Conservation (phyloP, 2,329 filamentous ascomycete genomes). For the Arthroderma sp. region DNA sequence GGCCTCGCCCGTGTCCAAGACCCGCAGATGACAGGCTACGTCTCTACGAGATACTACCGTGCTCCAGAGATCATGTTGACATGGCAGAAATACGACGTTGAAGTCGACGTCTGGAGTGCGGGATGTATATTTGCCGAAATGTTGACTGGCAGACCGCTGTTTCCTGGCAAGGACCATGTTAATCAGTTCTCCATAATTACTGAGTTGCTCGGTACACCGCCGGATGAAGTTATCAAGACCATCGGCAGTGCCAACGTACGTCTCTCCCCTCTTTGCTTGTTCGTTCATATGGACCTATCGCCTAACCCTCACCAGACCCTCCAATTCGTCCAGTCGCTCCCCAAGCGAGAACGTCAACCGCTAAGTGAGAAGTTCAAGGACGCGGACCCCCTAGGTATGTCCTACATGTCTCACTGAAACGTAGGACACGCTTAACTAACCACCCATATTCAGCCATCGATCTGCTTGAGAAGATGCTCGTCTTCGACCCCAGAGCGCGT, state of each 20-base stretch:
- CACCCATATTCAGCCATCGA: conserved; percentile 56
- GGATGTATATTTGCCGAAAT: conserved; percentile 99
- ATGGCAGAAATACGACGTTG: conserved; percentile 99
- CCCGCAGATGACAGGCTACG: conserved; percentile 98
- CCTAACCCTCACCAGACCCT: conserved; percentile 52
- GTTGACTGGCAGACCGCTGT: conserved; percentile 84
- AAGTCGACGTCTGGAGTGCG: conserved; percentile 98
- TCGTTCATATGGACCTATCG: background rate
- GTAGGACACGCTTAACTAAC: background rate
- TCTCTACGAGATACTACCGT: conserved; percentile 96
- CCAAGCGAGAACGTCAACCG: conserved; percentile 83
- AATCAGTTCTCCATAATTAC: conserved; percentile 99
- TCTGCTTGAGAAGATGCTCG: conserved; percentile 88
- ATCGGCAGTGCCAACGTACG: conserved; percentile 96
- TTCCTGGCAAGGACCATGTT: conserved; percentile 98
- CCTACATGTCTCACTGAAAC: background rate
- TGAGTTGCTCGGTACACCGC: conserved; percentile 86
- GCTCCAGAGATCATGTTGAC: conserved; percentile 99
- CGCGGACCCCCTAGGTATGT: conserved; percentile 67
- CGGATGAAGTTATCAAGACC: conserved; percentile 95
- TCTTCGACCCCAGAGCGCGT: conserved; percentile 95
- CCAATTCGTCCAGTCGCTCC: conserved; percentile 92
- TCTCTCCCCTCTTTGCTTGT: conserved; percentile 2
- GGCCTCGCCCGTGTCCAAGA: conserved; percentile 95
- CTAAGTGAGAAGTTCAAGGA: conserved; percentile 87